These are phyloP conservation scores for Suillus lakei DNA, from an alignment of 768 basidiomycete species.

Conservation along the genomic window DNA sequence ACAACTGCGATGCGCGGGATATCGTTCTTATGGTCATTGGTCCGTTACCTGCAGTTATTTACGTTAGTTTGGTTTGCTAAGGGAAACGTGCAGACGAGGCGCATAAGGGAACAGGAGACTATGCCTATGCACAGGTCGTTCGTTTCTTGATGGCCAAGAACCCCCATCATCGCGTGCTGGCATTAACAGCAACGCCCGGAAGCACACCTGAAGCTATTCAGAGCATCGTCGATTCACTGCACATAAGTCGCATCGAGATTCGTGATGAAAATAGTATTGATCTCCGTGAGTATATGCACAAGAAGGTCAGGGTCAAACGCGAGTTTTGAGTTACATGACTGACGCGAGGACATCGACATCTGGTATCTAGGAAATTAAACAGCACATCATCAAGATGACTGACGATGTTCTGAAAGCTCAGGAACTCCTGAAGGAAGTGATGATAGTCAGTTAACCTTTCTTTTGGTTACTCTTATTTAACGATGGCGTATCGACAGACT, in stretches of 20 bases:
- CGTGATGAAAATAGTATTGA: slow-evolving; percentile 91
- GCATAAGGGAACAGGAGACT: slow-evolving; percentile 91
- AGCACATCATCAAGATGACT: slow-evolving; percentile 78
- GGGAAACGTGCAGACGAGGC: slow-evolving; percentile 76
- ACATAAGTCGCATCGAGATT: slow-evolving; percentile 95
- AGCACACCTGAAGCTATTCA: slow-evolving; percentile 87
- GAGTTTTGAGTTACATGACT: slow-evolving; percentile 1
- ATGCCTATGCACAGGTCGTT: slow-evolving; percentile 89
- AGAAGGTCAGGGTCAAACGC: slow-evolving; percentile 61
- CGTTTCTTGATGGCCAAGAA: slow-evolving; percentile 94
- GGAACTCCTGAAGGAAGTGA: slow-evolving; percentile 69
- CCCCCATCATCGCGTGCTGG: slow-evolving; percentile 89
- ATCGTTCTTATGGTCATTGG: slow-evolving; percentile 91
- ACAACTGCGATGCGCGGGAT: slow-evolving; percentile 76
- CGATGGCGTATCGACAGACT: slow-evolving; percentile 23
- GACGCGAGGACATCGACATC: neutral
- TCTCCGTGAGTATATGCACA: slow-evolving; percentile 81
- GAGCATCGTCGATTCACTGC: slow-evolving; percentile 86
- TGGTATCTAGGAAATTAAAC: slow-evolving; percentile 62
- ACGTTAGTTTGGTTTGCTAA: slow-evolving; percentile 11
- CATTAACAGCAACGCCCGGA: slow-evolving; percentile 95
- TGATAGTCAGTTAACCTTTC: slow-evolving; percentile 59
- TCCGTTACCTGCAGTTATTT: slow-evolving; percentile 33
- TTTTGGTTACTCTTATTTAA: slow-evolving; percentile 11
- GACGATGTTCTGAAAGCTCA: slow-evolving; percentile 68